Base-by-base conservation (phyloP, 495 filamentous ascomycete genomes). In the Xylaria bambusicola region DNA sequence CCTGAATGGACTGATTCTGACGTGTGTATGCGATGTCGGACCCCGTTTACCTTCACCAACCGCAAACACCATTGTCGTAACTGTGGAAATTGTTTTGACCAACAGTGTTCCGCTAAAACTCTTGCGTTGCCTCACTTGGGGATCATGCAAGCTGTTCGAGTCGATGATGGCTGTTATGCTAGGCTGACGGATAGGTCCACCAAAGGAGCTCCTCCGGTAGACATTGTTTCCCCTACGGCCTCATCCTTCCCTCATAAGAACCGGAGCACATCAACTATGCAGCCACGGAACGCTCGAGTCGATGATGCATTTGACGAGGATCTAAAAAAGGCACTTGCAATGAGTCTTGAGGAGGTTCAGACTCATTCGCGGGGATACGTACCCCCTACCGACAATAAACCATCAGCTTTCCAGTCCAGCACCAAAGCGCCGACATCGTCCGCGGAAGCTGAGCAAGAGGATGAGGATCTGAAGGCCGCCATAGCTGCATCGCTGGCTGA, bases 1-100 rank as follows among this genome's bases (percentile, higher is more conserved):
- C 94, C 94, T 3, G 94, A 98, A 72, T 98, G 94, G 94, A 87
- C 87, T 29, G 95, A 98, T 73, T 97, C 93, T 1, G 94, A 98
- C 65, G 94, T 98, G 23, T 98, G 94, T 68, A 97, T 98, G 94
- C 86, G 94, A 71, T 98, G 94, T 66, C 85, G 94, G 58, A 97
- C 93, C 21, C 72, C 92, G 6, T 98, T 98, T 67, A 97, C 90
- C 33, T 98, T 98, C 68, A 98, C 92, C 58, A 98, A 98, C 71
- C 85, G 94, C 66, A 98, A 97, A 65, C 94, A 98, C 66, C 94
- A 98, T 72, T 98, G 94, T 66, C 85, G 94, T 44, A 98, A 98
- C 68, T 98, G 94, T 66, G 94, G 94, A 21, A 96, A 93, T 70
- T 94, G 96, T 53, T 98, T 98, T 70, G 93, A 95, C 67, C 89